Percentiles rank a stretch among this genome's conserved stretches.
phyloP scores from a whole-genome alignment of 106 monocot species.

The Acanthochlamys bracteata region DNA sequence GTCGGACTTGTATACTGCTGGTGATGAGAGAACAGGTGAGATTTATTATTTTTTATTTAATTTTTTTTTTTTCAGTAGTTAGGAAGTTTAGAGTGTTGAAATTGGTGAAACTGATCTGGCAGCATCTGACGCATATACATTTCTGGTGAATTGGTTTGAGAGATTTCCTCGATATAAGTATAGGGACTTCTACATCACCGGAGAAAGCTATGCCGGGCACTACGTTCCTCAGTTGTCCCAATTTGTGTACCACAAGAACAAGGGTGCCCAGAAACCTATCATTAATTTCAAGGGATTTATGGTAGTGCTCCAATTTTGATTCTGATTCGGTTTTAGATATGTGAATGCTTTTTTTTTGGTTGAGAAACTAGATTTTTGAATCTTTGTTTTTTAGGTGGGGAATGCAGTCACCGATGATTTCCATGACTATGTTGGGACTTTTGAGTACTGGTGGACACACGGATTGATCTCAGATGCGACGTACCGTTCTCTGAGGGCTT shows the following conservation, averaged over 20 bases:
- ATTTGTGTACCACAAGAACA: slow-evolving; percentile 58
- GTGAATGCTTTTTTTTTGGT: neutral
- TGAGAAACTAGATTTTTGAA: neutral
- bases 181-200: slow-evolving; percentile 75
- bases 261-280: slow-evolving; percentile 35
- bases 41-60: neutral
- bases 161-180: slow-evolving; percentile 85
- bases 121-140: slow-evolving; percentile 64
- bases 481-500: slow-evolving; percentile 30
- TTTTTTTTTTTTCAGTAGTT: neutral
- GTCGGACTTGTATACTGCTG: slow-evolving; percentile 38
- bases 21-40: slow-evolving; percentile 61
- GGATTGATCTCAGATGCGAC: slow-evolving; percentile 71
- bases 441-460: slow-evolving; percentile 97
- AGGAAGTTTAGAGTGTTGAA: neutral
- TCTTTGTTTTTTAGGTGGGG: slow-evolving; percentile 43
- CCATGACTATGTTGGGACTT: slow-evolving; percentile 67
- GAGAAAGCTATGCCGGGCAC: slow-evolving; percentile 96
- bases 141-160: slow-evolving; percentile 78
- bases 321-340: no score
- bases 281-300: slow-evolving; percentile 95
- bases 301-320: slow-evolving; percentile 23
- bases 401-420: slow-evolving; percentile 82
- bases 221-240: slow-evolving; percentile 94
- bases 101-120: neutral